A percentile compares a stretch with the other conserved stretches of the same genome.
These are phyloP conservation scores for Scheffersomyces coipomensis DNA, from an alignment of 805 yeast species.

Conservation along the genomic window DNA sequence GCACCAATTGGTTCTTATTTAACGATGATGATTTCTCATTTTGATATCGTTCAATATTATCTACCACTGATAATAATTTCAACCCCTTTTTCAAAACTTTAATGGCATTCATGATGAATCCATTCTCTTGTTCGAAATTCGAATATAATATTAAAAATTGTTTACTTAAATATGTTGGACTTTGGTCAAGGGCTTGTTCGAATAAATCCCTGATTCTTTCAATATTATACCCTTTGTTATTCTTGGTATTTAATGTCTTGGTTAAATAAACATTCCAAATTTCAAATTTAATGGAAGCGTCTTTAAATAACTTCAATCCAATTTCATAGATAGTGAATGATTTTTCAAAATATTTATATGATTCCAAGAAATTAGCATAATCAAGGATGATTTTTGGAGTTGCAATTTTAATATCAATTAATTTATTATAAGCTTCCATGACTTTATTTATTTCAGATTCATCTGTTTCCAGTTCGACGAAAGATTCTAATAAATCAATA, in stretches of 20 bases:
- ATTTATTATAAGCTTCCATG: constrained; percentile 21
- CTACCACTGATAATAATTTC: constrained; percentile 7
- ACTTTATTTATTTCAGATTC: constrained; percentile 16
- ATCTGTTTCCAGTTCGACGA: constrained; percentile 40
- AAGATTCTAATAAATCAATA: constrained; percentile 65
- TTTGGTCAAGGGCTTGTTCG: constrained; percentile 44
- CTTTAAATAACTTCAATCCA: constrained; percentile 64
- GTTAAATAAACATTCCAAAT: constrained; percentile 70
- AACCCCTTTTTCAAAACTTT: constrained; percentile 16
- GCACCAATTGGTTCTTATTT: constrained; percentile 1
- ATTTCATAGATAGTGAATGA: constrained; percentile 64
- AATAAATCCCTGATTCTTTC: constrained; percentile 63
- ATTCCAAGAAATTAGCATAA: constrained; percentile 61
- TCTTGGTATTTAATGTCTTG: constrained; percentile 35
- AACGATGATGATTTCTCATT: neutral
- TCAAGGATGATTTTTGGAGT: constrained; percentile 66
- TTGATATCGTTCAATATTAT: neutral
- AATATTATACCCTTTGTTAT: constrained; percentile 8
- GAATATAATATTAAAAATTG: constrained; percentile 56
- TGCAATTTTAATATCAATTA: constrained; percentile 54
- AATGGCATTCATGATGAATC: constrained; percentile 48
- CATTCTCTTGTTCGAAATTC: constrained; percentile 57
- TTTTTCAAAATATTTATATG: constrained; percentile 43
- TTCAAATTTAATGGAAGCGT: constrained; percentile 55
- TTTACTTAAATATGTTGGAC: constrained; percentile 45